Conservation (phyloP, 1,284 basidiomycete genomes). For the Lentinus polychrous region DNA sequence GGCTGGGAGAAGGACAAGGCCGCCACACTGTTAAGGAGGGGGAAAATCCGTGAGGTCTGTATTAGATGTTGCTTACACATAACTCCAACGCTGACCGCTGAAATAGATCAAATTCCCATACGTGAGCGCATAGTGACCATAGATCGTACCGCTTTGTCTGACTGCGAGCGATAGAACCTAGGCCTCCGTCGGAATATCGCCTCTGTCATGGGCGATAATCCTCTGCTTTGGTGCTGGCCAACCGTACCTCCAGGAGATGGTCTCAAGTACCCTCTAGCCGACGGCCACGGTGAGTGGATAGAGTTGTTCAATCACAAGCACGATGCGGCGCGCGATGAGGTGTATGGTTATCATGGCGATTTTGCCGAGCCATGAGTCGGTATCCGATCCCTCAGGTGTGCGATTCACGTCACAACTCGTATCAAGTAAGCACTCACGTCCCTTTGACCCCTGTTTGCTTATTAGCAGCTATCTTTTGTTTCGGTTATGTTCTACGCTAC, state of each 20-base stretch:
- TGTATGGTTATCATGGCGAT: constrained; percentile 4
- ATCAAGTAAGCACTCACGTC: not conserved
- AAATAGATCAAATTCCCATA: constrained; percentile 87
- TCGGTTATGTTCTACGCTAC: not conserved
- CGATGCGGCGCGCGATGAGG: not conserved
- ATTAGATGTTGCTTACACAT: constrained; percentile 1
- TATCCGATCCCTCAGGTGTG: not conserved
- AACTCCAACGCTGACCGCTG: constrained; percentile 1
- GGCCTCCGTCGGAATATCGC: constrained; percentile 68
- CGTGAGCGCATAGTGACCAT: constrained; percentile 38
- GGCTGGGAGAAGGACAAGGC: constrained; percentile 97
- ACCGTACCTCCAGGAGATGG: constrained; percentile 64
- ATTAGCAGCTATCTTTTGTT: not conserved
- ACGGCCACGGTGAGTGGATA: constrained; percentile 75
- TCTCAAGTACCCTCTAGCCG: constrained; percentile 66
- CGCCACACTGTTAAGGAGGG: constrained; percentile 76
- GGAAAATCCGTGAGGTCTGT: constrained; percentile 77
- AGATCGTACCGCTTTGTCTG: constrained; percentile 1
- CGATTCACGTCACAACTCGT: not conserved
- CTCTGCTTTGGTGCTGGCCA: constrained; percentile 81
- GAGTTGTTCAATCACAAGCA: constrained; percentile 26
- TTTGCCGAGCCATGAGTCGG: constrained; percentile 10
- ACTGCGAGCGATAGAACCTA: constrained; percentile 54
- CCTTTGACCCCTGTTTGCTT: not conserved
- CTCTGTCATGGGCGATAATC: constrained; percentile 71